Evolutionary conservation across 2,329 filamentous ascomycete genomes (phyloP).

Genomic region (Plenodomus lindquistii): DNA sequence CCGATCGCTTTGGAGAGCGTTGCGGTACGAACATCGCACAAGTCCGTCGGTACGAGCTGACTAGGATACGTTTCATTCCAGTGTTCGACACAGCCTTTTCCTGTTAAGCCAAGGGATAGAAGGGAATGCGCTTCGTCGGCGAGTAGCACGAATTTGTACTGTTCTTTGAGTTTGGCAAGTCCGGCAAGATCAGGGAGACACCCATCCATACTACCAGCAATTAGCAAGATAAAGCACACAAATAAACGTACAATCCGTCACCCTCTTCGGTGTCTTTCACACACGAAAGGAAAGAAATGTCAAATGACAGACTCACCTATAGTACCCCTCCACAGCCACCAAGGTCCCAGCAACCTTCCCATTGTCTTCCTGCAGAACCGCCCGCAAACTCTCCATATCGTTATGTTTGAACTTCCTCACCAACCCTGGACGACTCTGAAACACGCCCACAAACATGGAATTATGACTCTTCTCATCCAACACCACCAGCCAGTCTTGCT

Average conservation of each 20-base stretch:
- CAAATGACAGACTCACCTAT: too few relatives aligned
- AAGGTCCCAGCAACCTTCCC: background rate
- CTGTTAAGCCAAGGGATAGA: background rate
- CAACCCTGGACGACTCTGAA: background rate
- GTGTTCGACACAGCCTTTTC: background rate
- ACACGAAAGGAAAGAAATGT: too few relatives aligned
- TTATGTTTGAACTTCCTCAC: background rate
- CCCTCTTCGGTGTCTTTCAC: background rate
- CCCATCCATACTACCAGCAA: background rate
- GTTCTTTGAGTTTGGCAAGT: background rate
- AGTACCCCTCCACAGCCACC: conserved; percentile 2
- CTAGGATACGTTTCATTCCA: background rate
- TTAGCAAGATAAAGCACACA: too few relatives aligned
- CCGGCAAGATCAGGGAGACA: background rate
- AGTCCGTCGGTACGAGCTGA: background rate
- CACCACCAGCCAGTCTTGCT: conserved; percentile 1
- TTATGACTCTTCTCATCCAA: conserved; percentile 3
- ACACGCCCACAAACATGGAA: conserved; percentile 1
- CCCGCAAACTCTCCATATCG: background rate
- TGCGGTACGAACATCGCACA: background rate
- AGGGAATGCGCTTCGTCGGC: conserved; percentile 2
- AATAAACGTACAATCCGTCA: too few relatives aligned
- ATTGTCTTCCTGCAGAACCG: background rate
- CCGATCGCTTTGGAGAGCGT: conserved; percentile 1
- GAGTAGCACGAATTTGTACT: background rate